phyloP scores from a whole-genome alignment of 768 basidiomycete genomes.

The Auricularia sp. region DNA sequence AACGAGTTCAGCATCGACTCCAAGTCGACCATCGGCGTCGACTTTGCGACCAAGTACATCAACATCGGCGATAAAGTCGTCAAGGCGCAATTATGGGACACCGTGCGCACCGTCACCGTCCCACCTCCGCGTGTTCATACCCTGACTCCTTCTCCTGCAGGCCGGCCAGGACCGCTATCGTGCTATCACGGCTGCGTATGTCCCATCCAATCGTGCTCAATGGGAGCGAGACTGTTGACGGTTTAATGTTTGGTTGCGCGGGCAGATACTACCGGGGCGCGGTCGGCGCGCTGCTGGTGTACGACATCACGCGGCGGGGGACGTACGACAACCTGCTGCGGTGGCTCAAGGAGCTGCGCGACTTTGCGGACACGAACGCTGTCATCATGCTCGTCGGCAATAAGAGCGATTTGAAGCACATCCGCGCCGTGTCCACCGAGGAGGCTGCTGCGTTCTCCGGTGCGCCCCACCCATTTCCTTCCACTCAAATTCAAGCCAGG shows the following conservation, averaged over 20 bases:
- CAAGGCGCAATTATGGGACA: constrained; percentile 41
- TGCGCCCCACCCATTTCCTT: constrained; percentile 24
- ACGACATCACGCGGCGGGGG: constrained; percentile 88
- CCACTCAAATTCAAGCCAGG: too few relatives aligned
- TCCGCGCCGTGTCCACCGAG: constrained; percentile 92
- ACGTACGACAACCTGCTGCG: constrained; percentile 90
- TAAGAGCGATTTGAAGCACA: constrained; percentile 98
- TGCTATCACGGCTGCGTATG: constrained; percentile 38
- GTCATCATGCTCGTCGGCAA: constrained; percentile 96
- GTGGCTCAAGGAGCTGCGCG: constrained; percentile 95
- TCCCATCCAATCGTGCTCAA: too few relatives aligned
- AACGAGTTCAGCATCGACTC: constrained; percentile 99
- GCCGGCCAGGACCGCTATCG: constrained; percentile 43
- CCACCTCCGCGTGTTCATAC: neutral
- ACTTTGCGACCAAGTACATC: constrained; percentile 34
- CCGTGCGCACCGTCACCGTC: constrained; percentile 19
- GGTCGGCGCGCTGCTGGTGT: constrained; percentile 83
- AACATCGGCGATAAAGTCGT: constrained; percentile 34
- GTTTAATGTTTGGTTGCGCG: too few relatives aligned
- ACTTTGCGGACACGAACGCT: constrained; percentile 88
- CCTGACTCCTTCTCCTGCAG: constrained; percentile 7
- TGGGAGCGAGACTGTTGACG: too few relatives aligned
- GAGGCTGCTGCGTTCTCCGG: constrained; percentile 89
- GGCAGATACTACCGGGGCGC: constrained; percentile 94
- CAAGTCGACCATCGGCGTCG: constrained; percentile 90